Conservation (phyloP, 768 basidiomycete species). For the Multifurca ochricompacta region DNA sequence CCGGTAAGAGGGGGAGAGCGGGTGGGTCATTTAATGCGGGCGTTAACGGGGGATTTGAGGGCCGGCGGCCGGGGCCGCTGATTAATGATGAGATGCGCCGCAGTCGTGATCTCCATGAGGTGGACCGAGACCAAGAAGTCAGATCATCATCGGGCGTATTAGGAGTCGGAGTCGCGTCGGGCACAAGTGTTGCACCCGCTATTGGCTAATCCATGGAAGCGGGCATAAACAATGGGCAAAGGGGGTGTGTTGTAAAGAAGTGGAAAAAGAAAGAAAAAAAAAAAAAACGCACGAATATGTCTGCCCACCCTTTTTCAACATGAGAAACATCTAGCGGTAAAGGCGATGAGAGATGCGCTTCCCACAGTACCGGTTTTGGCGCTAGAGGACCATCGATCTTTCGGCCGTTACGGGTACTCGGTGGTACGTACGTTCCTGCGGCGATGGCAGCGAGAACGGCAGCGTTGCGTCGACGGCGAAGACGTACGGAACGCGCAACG, state of each 20-base stretch:
- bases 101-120: neutral
- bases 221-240: neutral
- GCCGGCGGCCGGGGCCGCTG: neutral
- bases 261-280: too few species aligned
- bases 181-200: neutral
- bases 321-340: too few species aligned
- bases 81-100: neutral
- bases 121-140: neutral
- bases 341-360: neutral
- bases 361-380: conserved; percentile 9
- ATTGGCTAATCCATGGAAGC: conserved; percentile 1
- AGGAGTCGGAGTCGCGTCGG: too few species aligned
- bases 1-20: neutral
- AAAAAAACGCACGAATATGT: conserved; percentile 1
- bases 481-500: conserved; percentile 7
- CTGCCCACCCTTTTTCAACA: conserved; percentile 9
- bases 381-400: neutral
- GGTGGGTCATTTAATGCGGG: neutral
- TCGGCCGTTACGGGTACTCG: neutral
- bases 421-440: neutral
- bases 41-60: neutral
- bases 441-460: neutral
- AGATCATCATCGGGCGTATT: neutral
- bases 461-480: conserved; percentile 6
- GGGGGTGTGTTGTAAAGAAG: neutral